Base-by-base conservation (phyloP, 164 flowering plant genomes). In the Chimonanthus salicifolius region DNA sequence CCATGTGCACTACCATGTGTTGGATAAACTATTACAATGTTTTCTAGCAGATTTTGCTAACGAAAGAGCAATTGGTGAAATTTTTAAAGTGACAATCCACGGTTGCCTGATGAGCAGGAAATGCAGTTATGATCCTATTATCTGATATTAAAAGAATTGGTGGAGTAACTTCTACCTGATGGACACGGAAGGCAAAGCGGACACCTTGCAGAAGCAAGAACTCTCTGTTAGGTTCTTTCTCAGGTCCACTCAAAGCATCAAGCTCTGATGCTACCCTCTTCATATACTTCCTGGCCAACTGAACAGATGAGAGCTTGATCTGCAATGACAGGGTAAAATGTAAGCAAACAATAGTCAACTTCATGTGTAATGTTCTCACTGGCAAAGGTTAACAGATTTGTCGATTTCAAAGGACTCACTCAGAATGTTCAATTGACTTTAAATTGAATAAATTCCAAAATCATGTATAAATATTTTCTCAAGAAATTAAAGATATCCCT, bases 121-220 rank as follows among this genome's bases (percentile, higher is more conserved):
- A 48, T 64, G 58, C 68, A 47, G 47, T n/a, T 16, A 21, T 18
- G 6, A 47, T n/a, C 54, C 9, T 47, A 44, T 48, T 54, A 7
- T 68, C 71, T 46, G 16, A 54, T 6, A 69, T 4, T 70, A 20
- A 33, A 75, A 47, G 5, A n/a, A 3, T 33, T 43, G n/a, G 33
- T 33, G 6, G 18, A n/a, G 47, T 48, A 15, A 6, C 7, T 7
- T 44, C 20, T 85, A 91, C 99, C 97, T 93, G 99, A 80, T 95
- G 99, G 63, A 95, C 97, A 18, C 99, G 94, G 87, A 95, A 93
- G 68, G 99, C 99, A 82, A 93, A 95, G 8, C 99, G 94, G 48
- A 95, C 94, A 4, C 97, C 98, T 83, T 95, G 99, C 74, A 95
- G 85, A 71, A 89, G 62, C 75, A 95, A 82, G 77, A 93, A 93